Evolutionary conservation across 108 stramenopile genomes (phyloP), one percentile per base, ranked within the genome.

Genomic region (Conticribra guillardii): DNA sequence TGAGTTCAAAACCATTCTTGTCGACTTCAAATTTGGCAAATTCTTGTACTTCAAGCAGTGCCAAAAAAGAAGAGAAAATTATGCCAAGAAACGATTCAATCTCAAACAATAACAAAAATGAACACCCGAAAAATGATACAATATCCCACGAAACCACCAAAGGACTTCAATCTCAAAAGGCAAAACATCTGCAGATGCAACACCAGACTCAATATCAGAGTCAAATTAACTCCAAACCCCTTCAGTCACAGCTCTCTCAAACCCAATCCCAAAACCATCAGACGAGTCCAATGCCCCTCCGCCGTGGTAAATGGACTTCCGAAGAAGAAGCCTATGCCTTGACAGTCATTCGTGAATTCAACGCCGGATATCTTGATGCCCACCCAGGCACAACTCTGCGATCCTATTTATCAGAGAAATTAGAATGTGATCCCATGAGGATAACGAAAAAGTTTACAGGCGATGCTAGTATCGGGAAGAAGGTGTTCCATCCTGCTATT

Each of bases 361-460:
- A 97, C 64, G 76, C 82, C 9, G 99, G 99, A 8, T 82, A 85
- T 47, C 93, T 99, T 46, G 88, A 93, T 66, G 90, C 97, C 7
- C 92, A 91, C 27, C 87, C 96, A 28, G 99, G 99, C 0, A 97
- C 97, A 26, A 99, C 98, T 0, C 85, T 99, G 31, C 85, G 98
- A 17, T 88, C 89, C 15, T 97, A 92, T 70, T 84, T 99, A 24
- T 92, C 96, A 7, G 95, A 97, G 37, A 96, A 98, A 82, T 86
- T 99, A 11, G 83, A 96, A 63, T 99, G 99, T 59, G 97, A 97
- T 82, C 98, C 99, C 15, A 99, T 99, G 99, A 82, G 99, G n/a
- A 98, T 99, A 55, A 98, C 99, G 21, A 99, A 99, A 80, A 99
- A 99, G 80, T 99, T 98, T 74, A 97, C 96, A 18, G 97, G 97